Conservation (phyloP, 1,139 yeast genomes). For the Suhomyces panamericanus region DNA sequence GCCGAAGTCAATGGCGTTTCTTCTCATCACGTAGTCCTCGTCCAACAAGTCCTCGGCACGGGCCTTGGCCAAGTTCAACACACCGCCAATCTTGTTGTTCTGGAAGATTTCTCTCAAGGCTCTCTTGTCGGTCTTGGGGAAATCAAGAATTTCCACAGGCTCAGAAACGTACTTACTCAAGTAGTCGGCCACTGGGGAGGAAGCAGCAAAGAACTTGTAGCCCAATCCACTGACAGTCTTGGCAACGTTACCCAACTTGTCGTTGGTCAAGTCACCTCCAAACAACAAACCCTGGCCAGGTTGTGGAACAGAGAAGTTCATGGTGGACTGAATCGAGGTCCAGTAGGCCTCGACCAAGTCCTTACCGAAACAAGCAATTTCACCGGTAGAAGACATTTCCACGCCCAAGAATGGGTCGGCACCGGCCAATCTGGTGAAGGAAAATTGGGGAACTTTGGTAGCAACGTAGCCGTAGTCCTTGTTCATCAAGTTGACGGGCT, state of each 20-base stretch:
- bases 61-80: conserved; percentile 85
- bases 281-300: conserved; percentile 88
- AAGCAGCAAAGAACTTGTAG: conserved; percentile 79
- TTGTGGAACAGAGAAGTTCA: conserved; percentile 91
- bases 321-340: conserved; percentile 94
- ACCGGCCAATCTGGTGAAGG: conserved; percentile 96
- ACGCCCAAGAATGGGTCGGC: conserved; percentile 99
- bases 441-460: conserved; percentile 96
- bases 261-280: conserved; percentile 86
- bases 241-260: conserved; percentile 73
- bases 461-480: conserved; percentile 74
- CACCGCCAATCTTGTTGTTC: conserved; percentile 77
- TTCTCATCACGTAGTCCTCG: conserved; percentile 95
- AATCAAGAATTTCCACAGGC: conserved; percentile 68
- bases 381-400: conserved; percentile 99
- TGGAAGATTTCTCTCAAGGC: conserved; percentile 92
- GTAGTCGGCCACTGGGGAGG: conserved; percentile 68
- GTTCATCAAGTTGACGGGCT: conserved; percentile 68
- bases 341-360: conserved; percentile 90
- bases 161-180: conserved; percentile 51
- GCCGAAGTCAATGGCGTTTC: conserved; percentile 97
- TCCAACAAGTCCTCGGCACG: conserved; percentile 85
- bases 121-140: conserved; percentile 92
- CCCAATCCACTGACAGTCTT: conserved; percentile 68
- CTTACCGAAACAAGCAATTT: conserved; percentile 92